phyloP scores from a whole-genome alignment of 2,329 filamentous ascomycete species.

The Geosmithia flava region DNA sequence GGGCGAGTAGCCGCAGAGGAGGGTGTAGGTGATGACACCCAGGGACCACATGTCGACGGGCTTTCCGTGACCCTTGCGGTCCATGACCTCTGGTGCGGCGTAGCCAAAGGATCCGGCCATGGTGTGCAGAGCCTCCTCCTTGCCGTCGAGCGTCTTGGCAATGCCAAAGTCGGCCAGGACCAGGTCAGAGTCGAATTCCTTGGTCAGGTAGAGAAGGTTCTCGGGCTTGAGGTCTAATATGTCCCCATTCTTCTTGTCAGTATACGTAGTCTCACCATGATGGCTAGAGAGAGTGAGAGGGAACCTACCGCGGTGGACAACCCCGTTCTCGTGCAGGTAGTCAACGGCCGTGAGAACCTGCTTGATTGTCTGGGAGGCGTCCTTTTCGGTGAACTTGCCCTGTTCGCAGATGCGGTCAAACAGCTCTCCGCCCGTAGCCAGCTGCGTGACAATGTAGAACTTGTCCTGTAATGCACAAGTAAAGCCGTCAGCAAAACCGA shows the following conservation, averaged over 20 bases:
- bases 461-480: constrained; percentile 68
- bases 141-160: constrained; percentile 89
- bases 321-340: constrained; percentile 88
- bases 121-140: constrained; percentile 84
- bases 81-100: constrained; percentile 94
- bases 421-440: constrained; percentile 89
- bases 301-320: constrained; percentile 81
- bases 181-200: constrained; percentile 64
- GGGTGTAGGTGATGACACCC: constrained; percentile 95
- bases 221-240: constrained; percentile 85
- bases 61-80: constrained; percentile 94
- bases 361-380: constrained; percentile 88
- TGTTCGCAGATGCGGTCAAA: constrained; percentile 98
- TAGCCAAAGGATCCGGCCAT: constrained; percentile 99
- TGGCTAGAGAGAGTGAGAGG: neutral
- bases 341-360: constrained; percentile 88
- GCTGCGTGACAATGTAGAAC: constrained; percentile 97
- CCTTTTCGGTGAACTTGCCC: constrained; percentile 97
- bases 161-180: constrained; percentile 97
- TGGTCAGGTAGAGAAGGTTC: constrained; percentile 87
- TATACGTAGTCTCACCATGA: neutral
- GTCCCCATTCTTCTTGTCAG: neutral
- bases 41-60: constrained; percentile 99
- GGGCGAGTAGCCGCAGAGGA: constrained; percentile 95
- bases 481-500: neutral